Percentiles rank a stretch among this genome's conserved stretches.
phyloP scores from a whole-genome alignment of 805 yeast genomes.

The Metschnikowia lunata region DNA sequence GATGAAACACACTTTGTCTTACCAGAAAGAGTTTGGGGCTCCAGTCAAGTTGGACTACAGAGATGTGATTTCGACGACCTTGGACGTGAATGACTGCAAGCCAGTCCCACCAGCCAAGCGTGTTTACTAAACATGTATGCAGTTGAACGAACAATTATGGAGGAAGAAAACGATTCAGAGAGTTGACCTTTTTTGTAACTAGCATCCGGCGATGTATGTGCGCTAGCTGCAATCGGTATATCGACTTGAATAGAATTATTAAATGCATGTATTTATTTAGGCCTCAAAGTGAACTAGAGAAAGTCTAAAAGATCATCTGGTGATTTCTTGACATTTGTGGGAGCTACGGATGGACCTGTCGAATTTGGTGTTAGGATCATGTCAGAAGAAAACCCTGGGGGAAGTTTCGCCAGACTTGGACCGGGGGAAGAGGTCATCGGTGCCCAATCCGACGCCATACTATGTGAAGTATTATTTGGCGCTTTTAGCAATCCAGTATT shows the following conservation, averaged over 20 bases:
- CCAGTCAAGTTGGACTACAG: constrained; percentile 78
- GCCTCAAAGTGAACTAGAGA: constrained; percentile 4
- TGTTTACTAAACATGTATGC: constrained; percentile 56
- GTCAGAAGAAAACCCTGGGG: constrained; percentile 32
- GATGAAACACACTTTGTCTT: constrained; percentile 96
- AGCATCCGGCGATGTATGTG: neutral
- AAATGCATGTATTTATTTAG: constrained; percentile 13
- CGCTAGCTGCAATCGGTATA: neutral
- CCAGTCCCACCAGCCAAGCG: constrained; percentile 96
- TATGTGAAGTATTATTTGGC: neutral
- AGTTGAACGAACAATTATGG: neutral
- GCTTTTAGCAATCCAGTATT: neutral
- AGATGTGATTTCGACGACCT: constrained; percentile 73
- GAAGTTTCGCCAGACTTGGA: constrained; percentile 17
- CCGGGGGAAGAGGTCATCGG: constrained; percentile 5
- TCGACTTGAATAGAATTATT: constrained; percentile 7
- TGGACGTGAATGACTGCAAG: constrained; percentile 90
- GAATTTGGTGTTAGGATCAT: constrained; percentile 24
- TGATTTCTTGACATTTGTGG: neutral
- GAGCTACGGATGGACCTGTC: constrained; percentile 6
- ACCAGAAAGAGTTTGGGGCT: constrained; percentile 74
- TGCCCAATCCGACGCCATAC: constrained; percentile 2
- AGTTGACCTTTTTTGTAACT: neutral
- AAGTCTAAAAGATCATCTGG: constrained; percentile 15
- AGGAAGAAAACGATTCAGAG: constrained; percentile 1